A percentile compares a stretch with the other conserved stretches of the same genome.
These are phyloP conservation scores for Delitschia confertaspora DNA, from an alignment of 495 filamentous ascomycete species.

Conservation along the genomic window DNA sequence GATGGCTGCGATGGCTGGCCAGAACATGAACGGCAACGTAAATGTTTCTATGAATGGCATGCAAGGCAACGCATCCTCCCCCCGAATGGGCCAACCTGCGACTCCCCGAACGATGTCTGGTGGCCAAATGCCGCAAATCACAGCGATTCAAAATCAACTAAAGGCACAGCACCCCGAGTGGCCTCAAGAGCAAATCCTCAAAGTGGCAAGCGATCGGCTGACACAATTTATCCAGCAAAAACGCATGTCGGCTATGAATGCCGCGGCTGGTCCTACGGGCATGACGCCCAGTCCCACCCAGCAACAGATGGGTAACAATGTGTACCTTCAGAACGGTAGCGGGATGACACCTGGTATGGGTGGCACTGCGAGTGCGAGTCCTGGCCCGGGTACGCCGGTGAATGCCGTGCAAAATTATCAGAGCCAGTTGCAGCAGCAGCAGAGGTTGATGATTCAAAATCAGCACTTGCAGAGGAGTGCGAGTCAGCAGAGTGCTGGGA, in stretches of 20 bases:
- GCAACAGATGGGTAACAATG: slow-evolving; percentile 20
- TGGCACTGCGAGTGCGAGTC: too few species aligned
- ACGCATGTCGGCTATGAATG: slow-evolving; percentile 33
- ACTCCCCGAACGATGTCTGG: slow-evolving; percentile 31
- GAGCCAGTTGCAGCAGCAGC: slow-evolving; percentile 17
- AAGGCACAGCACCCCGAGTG: slow-evolving; percentile 30
- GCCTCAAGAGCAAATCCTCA: slow-evolving; percentile 28
- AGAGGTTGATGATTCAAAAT: slow-evolving; percentile 16
- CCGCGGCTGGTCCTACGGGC: slow-evolving; percentile 30
- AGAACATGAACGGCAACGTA: slow-evolving; percentile 24
- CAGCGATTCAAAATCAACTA: slow-evolving; percentile 28
- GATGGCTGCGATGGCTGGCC: slow-evolving; percentile 26
- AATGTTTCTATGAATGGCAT: slow-evolving; percentile 22
- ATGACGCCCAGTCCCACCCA: slow-evolving; percentile 8
- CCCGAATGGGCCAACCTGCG: slow-evolving; percentile 22
- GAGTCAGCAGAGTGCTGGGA: slow-evolving; percentile 12
- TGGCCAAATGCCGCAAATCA: slow-evolving; percentile 32
- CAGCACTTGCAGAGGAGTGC: slow-evolving; percentile 6
- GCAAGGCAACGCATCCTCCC: slow-evolving; percentile 18
- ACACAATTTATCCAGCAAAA: slow-evolving; percentile 11
- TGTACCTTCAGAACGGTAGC: slow-evolving; percentile 20
- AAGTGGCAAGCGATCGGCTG: slow-evolving; percentile 28
- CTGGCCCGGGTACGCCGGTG: slow-evolving; percentile 14
- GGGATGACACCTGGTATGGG: too few species aligned
- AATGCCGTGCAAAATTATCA: slow-evolving; percentile 23